Base-by-base conservation (phyloP, 805 yeast species). In the Metschnikowia lachancei region DNA sequence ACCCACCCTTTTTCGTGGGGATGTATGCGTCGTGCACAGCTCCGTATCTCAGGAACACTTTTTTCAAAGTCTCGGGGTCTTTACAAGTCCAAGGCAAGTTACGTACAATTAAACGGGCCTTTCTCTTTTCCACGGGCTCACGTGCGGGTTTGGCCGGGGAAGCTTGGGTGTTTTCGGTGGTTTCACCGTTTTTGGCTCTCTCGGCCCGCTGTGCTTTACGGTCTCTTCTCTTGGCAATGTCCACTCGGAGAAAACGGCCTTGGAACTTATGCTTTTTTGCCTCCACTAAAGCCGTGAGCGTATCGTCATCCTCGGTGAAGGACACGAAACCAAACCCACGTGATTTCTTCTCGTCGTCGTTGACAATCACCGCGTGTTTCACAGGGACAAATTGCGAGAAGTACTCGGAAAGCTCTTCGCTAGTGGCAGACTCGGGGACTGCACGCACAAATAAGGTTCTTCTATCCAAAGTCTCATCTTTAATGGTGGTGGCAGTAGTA, bases 311-410 rank as follows among this genome's bases (percentile, higher is more conserved):
- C 40, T 78, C 67, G 1, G 87, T 80, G 65, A 94, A 94, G 31
- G 95, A 84, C 13, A 90, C 99, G 65, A 94, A 94, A 3, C 99
- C 99, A 67, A 91, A 94, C 1, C 99, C 98, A 63, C 91, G 78
- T 2, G 97, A 88, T 37, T 84, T 76, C 45, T 86, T 80, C 30
- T 84, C 81, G 10, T 73, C 72, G 61, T 91, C 97, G 33, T 75
- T 85, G 14, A 94, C 98, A 35, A 94, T 78, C 37, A 90, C 91
- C 1, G 97, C 96, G 66, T 94, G 99, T 66, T 85, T 90, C 11
- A 92, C 95, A 6, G 99, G 99, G 4, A 88, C 92, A 69, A 90
- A 85, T 53, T 89, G 89, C 1, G 98, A 85, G 62, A 94, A 94
- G 65, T 77, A 90, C 55, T 86, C 87, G 1, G 92, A 77, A 35